Percentiles rank a stretch among this genome's conserved stretches.
Evolutionary conservation across 805 yeast genomes (phyloP).

Genomic region (Zygosaccharomyces siamensis): DNA sequence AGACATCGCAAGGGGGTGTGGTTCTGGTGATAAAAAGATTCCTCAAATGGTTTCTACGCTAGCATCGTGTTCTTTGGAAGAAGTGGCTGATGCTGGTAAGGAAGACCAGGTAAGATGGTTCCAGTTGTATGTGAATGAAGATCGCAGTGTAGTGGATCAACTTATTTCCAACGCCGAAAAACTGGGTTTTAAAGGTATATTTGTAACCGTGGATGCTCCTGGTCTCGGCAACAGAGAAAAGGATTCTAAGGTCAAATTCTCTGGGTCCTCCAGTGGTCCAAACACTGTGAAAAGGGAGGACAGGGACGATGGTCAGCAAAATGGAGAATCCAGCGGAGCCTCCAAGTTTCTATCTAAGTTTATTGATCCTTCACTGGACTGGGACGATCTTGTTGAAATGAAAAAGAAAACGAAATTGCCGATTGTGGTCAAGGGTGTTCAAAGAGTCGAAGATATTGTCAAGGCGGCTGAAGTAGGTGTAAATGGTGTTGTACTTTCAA

Average conservation of each 20-base stretch:
- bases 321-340: conserved; percentile 61
- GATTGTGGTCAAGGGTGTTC: conserved; percentile 76
- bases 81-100: conserved; percentile 67
- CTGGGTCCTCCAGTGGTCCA: conserved; percentile 36
- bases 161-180: conserved; percentile 67
- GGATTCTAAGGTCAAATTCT: conserved; percentile 65
- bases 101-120: conserved; percentile 75
- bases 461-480: conserved; percentile 67
- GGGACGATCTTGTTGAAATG: conserved; percentile 62
- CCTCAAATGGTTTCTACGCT: conserved; percentile 88
- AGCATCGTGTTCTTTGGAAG: conserved; percentile 85
- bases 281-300: conserved; percentile 45
- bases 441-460: conserved; percentile 72
- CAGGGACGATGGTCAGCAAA: conserved; percentile 47
- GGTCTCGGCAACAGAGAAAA: conserved; percentile 87
- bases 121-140: conserved; percentile 79
- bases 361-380: conserved; percentile 62
- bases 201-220: conserved; percentile 91
- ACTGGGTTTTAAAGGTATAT: conserved; percentile 74
- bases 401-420: conserved; percentile 56
- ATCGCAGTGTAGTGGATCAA: conserved; percentile 56
- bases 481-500: conserved; percentile 76
- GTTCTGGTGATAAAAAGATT: conserved; percentile 52
- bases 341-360: conserved; percentile 83
- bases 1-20: conserved; percentile 80